Base-by-base conservation (phyloP, 768 basidiomycete genomes). In the Mrakia frigida region DNA sequence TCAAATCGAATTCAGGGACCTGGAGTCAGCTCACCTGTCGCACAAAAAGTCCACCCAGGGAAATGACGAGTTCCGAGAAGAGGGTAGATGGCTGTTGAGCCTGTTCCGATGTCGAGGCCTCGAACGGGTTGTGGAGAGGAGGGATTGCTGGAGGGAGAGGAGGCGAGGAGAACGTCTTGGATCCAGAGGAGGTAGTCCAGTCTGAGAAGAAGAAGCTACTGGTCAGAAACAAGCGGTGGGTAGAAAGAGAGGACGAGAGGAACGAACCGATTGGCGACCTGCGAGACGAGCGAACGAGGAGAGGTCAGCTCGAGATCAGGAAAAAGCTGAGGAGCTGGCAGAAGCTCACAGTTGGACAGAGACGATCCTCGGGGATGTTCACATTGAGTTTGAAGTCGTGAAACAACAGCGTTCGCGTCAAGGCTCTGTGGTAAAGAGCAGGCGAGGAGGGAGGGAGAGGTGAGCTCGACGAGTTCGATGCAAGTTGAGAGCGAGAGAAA, bases 171-270 rank as follows among this genome's bases (percentile, higher is more conserved):
- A 23, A 72, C n/a, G 37, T 50, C 61, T 35, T 92, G 89, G 33
- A 93, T 84, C 92, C 92, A 92, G 7, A 94, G 86, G 7, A 96
- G 85, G 80, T 97, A 97, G 82, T 97, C 94, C 61, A 95, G 82
- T 79, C 94, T 93, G 33, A 2, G 14, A 53, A 39, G 10, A 37
- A 59, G 28, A 35, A 13, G 33, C 33, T 50, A n/a, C n/a, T n/a
- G 4, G 28, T 25, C 14, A 9, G 56, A 21, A 46, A 23, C 1
- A 41, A 43, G 0, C 23, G 6, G 4, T 61, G 10, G 37, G 16
- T 14, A n/a, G 43, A 60, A 33, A 23, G 16, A 41, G 46, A 50
- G 6, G 46, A 50, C 14, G 46, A 50, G 46, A n/a, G 11, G 18
- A 10, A 37, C 73, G 56, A 63, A 82, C 82, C 82, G 76, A 75